Evolutionary conservation across 345 rosid genomes (phyloP).

Genomic region (Aquilaria malaccensis): DNA sequence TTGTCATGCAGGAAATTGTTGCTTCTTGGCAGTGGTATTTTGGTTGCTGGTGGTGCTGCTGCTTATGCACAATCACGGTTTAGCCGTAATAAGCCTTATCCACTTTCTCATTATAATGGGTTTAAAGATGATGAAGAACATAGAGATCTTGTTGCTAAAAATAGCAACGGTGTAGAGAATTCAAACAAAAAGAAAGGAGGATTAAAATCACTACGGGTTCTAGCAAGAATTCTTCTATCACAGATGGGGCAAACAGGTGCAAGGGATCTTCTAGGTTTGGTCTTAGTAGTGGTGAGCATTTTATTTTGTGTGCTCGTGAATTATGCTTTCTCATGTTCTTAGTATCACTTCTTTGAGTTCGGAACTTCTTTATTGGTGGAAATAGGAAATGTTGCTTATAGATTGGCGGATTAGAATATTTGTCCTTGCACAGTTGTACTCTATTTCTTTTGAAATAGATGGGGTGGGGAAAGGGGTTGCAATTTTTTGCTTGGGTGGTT

Average conservation of each 20-base stretch:
- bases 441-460: too few relatives aligned
- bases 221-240: conserved; percentile 69
- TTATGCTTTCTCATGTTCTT: too few relatives aligned
- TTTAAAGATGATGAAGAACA: conserved; percentile 34
- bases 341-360: too few relatives aligned
- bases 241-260: conserved; percentile 85
- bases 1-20: conserved; percentile 58
- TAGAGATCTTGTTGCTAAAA: conserved; percentile 23
- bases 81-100: conserved; percentile 27
- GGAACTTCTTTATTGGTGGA: too few relatives aligned
- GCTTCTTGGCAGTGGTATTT: conserved; percentile 70
- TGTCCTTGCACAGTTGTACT: too few relatives aligned
- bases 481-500: too few relatives aligned
- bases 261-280: conserved; percentile 70
- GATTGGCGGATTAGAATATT: too few relatives aligned
- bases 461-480: too few relatives aligned
- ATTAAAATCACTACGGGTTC: conserved; percentile 69
- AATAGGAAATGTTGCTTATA: too few relatives aligned
- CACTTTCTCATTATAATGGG: conserved; percentile 45
- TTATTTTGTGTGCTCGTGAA: neutral
- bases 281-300: conserved; percentile 68
- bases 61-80: conserved; percentile 58
- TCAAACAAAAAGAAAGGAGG: conserved; percentile 49
- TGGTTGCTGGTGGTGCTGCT: conserved; percentile 87
- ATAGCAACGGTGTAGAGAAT: conserved; percentile 30